Percentiles rank a stretch among this genome's conserved stretches.
Conservation (phyloP, 2,329 filamentous ascomycete species). For the Phaeosphaeriaceae sp. region DNA sequence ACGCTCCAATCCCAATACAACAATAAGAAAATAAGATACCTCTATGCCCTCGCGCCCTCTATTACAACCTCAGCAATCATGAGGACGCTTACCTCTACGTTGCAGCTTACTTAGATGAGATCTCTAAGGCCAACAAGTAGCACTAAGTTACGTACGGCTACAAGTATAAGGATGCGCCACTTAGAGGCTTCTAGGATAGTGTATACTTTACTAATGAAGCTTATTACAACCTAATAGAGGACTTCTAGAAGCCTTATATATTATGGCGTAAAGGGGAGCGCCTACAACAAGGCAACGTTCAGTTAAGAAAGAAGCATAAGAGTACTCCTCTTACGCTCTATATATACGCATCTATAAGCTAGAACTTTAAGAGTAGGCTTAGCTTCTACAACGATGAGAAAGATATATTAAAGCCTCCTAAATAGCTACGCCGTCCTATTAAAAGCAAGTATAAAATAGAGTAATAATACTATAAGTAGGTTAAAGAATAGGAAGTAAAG, state of each 20-base stretch:
- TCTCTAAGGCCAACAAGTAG: background rate
- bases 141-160: background rate
- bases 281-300: background rate
- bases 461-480: background rate
- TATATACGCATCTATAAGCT: background rate
- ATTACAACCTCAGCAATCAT: background rate
- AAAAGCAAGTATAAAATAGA: background rate
- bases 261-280: background rate
- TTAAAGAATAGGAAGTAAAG: background rate
- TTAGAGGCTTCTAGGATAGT: background rate
- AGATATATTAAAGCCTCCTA: background rate
- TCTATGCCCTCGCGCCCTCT: background rate
- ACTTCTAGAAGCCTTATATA: background rate
- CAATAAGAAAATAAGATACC: too few species aligned
- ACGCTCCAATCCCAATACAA: background rate
- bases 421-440: background rate
- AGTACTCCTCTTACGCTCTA: background rate
- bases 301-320: too few species aligned
- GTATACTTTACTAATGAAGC: background rate
- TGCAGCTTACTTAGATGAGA: background rate
- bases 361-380: background rate
- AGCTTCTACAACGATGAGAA: constrained; percentile 1
- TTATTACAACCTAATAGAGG: background rate
- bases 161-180: background rate
- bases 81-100: background rate